Evolutionary conservation across 768 basidiomycete genomes (phyloP).

Genomic region (Suillus lakei): DNA sequence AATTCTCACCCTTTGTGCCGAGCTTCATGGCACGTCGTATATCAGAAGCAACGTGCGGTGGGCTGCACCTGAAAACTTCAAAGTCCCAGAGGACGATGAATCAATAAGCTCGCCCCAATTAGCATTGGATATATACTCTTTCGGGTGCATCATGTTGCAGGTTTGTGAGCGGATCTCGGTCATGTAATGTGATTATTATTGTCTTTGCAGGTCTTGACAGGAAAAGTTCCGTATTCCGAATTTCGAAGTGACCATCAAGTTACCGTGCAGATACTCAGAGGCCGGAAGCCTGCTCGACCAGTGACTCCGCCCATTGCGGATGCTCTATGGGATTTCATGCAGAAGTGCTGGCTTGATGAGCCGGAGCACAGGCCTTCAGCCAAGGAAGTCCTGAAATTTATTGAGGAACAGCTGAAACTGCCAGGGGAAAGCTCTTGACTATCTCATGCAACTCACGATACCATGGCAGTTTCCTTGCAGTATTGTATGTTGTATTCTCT

Average conservation of each 20-base stretch:
- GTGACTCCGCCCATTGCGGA: not conserved
- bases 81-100: conserved; percentile 5
- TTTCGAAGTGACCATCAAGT: conserved; percentile 8
- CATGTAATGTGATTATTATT: not conserved
- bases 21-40: conserved; percentile 36
- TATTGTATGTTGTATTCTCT: conserved; percentile 10
- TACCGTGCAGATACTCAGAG: not conserved
- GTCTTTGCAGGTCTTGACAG: conserved; percentile 4
- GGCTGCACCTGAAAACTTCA: conserved; percentile 13
- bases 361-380: conserved; percentile 5
- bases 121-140: conserved; percentile 34
- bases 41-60: conserved; percentile 13
- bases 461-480: not conserved
- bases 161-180: conserved; percentile 31
- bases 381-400: not conserved
- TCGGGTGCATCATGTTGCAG: conserved; percentile 41
- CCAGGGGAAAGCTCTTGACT: not conserved
- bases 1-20: conserved; percentile 42
- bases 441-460: not conserved
- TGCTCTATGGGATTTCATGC: conserved; percentile 9
- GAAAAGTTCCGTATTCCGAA: conserved; percentile 7
- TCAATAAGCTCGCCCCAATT: not conserved
- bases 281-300: not conserved
- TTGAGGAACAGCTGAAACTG: conserved; percentile 10
- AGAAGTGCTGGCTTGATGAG: conserved; percentile 21